Conservation (phyloP, 176 grass and related monocot genomes). For the Paspalum vaginatum region DNA sequence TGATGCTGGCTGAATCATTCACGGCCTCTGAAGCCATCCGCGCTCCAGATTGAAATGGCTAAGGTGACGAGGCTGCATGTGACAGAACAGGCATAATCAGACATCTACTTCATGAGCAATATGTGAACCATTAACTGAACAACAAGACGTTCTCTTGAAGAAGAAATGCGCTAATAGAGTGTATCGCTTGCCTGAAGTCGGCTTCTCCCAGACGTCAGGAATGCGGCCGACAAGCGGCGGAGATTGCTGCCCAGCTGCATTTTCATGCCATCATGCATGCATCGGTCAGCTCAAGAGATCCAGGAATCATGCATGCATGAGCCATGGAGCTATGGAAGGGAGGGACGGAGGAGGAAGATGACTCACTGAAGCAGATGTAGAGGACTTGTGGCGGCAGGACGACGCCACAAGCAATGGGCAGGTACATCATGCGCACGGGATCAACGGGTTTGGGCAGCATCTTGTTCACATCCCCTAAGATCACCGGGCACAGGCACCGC, state of each 20-base stretch:
- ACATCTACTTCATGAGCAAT: background rate
- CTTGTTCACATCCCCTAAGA: conserved; percentile 55
- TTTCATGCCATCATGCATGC: background rate
- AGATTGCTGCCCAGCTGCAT: conserved; percentile 31
- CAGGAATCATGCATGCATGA: background rate
- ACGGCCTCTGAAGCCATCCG: background rate
- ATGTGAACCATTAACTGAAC: background rate
- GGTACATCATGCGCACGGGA: conserved; percentile 56
- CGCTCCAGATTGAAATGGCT: background rate
- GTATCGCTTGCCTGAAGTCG: conserved; percentile 34
- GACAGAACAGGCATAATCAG: background rate
- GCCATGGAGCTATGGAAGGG: background rate
- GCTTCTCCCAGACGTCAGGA: conserved; percentile 41
- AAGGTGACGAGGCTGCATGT: conserved; percentile 1
- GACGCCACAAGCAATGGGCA: conserved; percentile 52
- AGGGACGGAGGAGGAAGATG: background rate
- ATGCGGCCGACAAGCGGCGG: conserved; percentile 38
- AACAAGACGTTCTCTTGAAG: background rate
- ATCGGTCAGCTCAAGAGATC: background rate
- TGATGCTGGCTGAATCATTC: background rate
- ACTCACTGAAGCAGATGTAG: conserved; percentile 57
- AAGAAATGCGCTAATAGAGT: background rate
- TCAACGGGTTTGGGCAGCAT: conserved; percentile 52
- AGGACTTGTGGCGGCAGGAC: conserved; percentile 47
- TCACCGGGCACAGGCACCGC: conserved; percentile 54